Base-by-base conservation (phyloP, 2,329 filamentous ascomycete genomes). In the Pseudogymnoascus sp. region DNA sequence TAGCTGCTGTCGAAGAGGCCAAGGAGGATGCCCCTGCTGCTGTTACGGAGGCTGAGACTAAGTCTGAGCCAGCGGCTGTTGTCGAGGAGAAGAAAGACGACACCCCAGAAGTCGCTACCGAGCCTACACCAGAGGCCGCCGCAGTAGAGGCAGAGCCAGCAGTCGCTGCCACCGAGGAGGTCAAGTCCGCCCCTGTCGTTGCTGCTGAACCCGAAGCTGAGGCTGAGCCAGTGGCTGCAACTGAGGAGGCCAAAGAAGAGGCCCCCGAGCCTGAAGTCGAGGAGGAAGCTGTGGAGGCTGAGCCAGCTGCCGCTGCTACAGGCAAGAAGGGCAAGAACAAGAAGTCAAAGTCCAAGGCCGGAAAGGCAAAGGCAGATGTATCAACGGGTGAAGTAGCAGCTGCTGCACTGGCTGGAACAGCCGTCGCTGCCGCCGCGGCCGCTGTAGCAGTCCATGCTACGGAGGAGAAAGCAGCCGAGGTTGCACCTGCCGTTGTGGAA, bases 391-490 rank as follows among this genome's bases (percentile, higher is more conserved):
- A 42, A 19, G 35, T 41, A 14, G 23, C 23, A 7, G 28, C 16
- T 8, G 41, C 33, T 45, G 59, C 8, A 16, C 11, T 36, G 4
- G 30, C 12, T 25, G 59, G 14, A 6, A 4, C 59, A 1, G 59
- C 22, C 7, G 8, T 36, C n/a, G 36, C 59, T 19, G 30, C 22
- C n/a, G 36, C 23, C 12, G 30, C 22, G 11, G 36, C 23, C 12
- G 36, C 23, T 45, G 41, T 45, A 5, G 36, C 36, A 45, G 41
- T 30, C 7, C 19, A 16, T 41, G 25, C 58, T 41, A 9, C 25
- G 8, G n/a, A 19, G 14, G n/a, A 55, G 45, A 55, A 55, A 77
- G 2, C 75, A 11, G 42, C n/a, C 0, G 45, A 52, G 4, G 45
- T 19, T 4, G 8, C 25, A 2, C 45, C 45, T 49, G 42, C 23